Percentiles rank a stretch among this genome's conserved stretches.
Conservation (phyloP, 2,329 filamentous ascomycete species). For the Diaporthe eres region DNA sequence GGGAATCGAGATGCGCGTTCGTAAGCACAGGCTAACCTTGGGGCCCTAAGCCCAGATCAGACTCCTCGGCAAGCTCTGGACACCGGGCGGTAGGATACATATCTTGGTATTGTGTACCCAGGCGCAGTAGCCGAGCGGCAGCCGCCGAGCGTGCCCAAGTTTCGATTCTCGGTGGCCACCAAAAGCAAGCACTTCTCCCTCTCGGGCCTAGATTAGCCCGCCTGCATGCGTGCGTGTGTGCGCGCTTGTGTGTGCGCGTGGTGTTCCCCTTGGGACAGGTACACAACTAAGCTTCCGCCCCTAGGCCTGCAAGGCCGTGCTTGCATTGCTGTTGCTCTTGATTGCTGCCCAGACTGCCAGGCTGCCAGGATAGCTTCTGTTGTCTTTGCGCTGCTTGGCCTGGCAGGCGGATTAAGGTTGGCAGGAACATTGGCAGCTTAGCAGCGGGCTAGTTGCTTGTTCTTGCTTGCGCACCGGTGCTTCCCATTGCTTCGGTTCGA, state of each 20-base stretch:
- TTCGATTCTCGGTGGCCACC: background rate
- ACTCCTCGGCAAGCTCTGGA: background rate
- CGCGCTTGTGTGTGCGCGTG: background rate
- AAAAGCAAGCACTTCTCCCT: background rate
- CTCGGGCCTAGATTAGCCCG: background rate
- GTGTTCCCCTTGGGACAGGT: background rate
- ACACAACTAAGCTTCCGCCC: background rate
- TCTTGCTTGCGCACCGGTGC: background rate
- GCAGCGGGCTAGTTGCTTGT: background rate
- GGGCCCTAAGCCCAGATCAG: background rate
- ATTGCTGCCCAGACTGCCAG: background rate
- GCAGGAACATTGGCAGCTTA: conserved; percentile 11
- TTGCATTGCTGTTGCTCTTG: background rate
- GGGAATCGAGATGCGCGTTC: background rate
- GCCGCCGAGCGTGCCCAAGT: background rate
- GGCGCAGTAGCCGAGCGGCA: background rate
- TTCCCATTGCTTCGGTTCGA: background rate
- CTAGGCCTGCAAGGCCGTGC: background rate
- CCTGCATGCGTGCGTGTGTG: background rate
- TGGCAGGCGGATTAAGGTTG: background rate
- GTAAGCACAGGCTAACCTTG: background rate
- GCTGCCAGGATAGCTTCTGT: background rate
- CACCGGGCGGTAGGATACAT: background rate
- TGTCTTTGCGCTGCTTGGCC: background rate
- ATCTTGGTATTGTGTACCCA: background rate